phyloP scores from a whole-genome alignment of 2,329 filamentous ascomycete genomes.

The Penicillium sp. region DNA sequence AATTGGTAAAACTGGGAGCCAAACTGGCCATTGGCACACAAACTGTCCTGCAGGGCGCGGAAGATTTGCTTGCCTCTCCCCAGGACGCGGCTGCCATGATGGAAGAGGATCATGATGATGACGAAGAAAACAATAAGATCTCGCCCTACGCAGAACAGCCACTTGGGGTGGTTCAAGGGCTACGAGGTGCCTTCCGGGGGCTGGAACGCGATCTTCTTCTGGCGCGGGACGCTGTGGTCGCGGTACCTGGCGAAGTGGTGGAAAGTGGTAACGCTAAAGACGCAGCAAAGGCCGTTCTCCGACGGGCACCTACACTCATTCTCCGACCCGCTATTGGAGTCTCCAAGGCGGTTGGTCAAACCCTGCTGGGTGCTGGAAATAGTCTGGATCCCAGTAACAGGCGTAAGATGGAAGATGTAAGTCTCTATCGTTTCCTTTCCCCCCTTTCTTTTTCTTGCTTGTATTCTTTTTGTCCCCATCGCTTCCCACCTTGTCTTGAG shows the following conservation, averaged over 20 bases:
- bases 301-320: constrained; percentile 85
- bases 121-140: constrained; percentile 70
- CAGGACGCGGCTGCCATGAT: constrained; percentile 35
- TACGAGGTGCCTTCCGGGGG: constrained; percentile 74
- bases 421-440: constrained; percentile 36
- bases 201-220: constrained; percentile 81
- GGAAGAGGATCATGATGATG: constrained; percentile 58
- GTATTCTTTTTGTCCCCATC: too few species aligned
- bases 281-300: constrained; percentile 70
- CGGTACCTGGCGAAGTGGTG: constrained; percentile 84
- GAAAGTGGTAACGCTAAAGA: constrained; percentile 76
- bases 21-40: constrained; percentile 94
- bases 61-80: constrained; percentile 59
- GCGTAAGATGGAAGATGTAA: constrained; percentile 79
- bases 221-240: constrained; percentile 86
- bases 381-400: constrained; percentile 77
- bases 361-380: constrained; percentile 87
- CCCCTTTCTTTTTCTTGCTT: not conserved
- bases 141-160: constrained; percentile 94
- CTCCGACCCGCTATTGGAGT: constrained; percentile 86
- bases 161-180: constrained; percentile 76
- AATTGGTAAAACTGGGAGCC: constrained; percentile 88
- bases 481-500: too few species aligned
- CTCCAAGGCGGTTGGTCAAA: constrained; percentile 80
- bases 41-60: constrained; percentile 81